Base-by-base conservation (phyloP, 345 rosid species). In the Pseudoturritis turrita region DNA sequence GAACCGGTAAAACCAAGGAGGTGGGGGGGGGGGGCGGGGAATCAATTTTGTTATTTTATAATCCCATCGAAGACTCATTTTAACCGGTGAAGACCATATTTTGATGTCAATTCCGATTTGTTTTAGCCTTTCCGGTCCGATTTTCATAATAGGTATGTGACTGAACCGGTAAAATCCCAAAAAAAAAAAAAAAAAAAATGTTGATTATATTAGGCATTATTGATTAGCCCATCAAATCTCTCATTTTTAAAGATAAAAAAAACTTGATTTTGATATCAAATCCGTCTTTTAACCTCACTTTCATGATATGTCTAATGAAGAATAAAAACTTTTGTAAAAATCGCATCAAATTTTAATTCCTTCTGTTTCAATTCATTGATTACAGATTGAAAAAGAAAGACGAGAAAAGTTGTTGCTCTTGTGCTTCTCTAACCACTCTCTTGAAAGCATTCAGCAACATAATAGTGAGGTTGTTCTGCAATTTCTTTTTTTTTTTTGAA, bases 381-480 rank as follows among this genome's bases (percentile, higher is more conserved):
- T 56, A 65, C 52, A 73, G 33, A 65, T 52, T 45, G 3, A 29
- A 69, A 41, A 64, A 43, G 50, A 37, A 64, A 55, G 17, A 55
- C 10, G 57, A 62, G 21, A 49, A 62, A n/a, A 6, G 56, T 18
- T 56, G 77, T 44, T 55, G 59, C 11, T 45, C 33, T 35, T 23
- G 40, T 43, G 52, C 17, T 57, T 53, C 70, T 50, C 54, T 39
- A 15, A 8, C 22, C 67, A 43, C 62, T 40, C 41, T 71, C 58
- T 26, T 12, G 7, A 60, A 47, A 41, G 2, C 63, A 41, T 28
- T 26, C 40, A 49, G 23, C 56, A 72, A 60, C 21, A 59, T 49
- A 3, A 37, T 33, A 59, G 31, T 28, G 36, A 0, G 29, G 22
- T 18, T 49, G 67, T 66, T 46, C 65, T 65, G 49, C 49, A 54